Conservation (phyloP, 2,329 filamentous ascomycete genomes). For the Scytalidium sp. region DNA sequence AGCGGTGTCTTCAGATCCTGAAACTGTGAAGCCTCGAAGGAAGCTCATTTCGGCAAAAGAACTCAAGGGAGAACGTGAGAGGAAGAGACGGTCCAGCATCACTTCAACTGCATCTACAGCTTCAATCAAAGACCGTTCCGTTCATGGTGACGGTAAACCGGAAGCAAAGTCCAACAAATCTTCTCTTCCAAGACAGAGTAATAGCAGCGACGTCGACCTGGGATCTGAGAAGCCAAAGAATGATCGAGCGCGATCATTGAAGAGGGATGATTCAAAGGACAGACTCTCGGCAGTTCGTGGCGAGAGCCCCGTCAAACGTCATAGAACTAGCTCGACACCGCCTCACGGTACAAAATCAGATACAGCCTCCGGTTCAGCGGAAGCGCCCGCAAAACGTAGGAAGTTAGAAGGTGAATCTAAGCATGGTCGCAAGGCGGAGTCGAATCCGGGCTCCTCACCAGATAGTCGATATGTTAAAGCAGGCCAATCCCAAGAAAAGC, state of each 20-base stretch:
- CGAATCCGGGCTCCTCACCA: conserved; percentile 20
- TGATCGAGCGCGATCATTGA: conserved; percentile 58
- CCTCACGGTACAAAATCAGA: conserved; percentile 41
- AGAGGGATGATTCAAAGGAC: conserved; percentile 59
- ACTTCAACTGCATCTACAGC: conserved; percentile 52
- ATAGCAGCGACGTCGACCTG: conserved; percentile 14
- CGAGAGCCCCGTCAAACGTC: conserved; percentile 54
- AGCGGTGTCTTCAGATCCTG: conserved; percentile 46
- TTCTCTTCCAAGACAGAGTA: conserved; percentile 14
- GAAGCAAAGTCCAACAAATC: conserved; percentile 48
- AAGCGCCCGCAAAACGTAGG: conserved; percentile 52
- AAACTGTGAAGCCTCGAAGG: conserved; percentile 54
- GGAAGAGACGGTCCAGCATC: conserved; percentile 53
- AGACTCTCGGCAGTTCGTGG: conserved; percentile 43
- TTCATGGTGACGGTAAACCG: conserved; percentile 36
- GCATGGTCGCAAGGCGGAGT: conserved; percentile 17
- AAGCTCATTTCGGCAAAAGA: conserved; percentile 64
- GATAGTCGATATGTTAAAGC: conserved; percentile 21
- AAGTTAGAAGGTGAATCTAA: conserved; percentile 50
- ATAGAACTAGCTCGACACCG: conserved; percentile 57
- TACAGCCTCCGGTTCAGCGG: conserved; percentile 49
- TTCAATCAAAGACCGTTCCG: conserved; percentile 44
- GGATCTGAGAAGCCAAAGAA: conserved; percentile 20
- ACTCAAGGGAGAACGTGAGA: conserved; percentile 52
- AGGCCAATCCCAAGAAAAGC: conserved; percentile 15